Base-by-base conservation (phyloP, 495 filamentous ascomycete species). In the Xylaria nigripes region DNA sequence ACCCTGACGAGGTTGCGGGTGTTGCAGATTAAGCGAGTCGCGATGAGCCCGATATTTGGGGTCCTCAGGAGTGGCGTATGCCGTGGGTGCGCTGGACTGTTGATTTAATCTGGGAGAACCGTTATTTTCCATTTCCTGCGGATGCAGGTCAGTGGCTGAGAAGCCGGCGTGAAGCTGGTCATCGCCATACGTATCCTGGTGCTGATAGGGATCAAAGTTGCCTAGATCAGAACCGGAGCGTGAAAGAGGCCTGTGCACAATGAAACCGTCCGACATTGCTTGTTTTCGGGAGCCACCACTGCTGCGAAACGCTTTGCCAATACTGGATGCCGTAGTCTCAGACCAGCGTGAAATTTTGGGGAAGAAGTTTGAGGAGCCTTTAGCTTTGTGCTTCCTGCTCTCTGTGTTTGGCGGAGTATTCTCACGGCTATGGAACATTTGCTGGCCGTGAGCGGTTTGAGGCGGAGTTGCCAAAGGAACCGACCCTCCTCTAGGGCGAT, bases 301-400 rank as follows among this genome's bases (percentile, higher is more conserved):
- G 32, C 69, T 71, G 43, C 78, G 71, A 64, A 81, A 81, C 10
- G 72, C 71, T 45, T 68, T 67, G 45, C 71, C 67, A 12, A 79
- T 63, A 55, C 72, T 80, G 0, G 94, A 93, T 21, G 90, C 79
- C 4, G 93, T 97, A 19, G 93, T 96, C 70, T 93, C 91, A 3
- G 92, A 96, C 93, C 93, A 99, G 27, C 93, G 83, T 12, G 94
- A 97, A 55, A 96, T 87, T 70, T 91, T 95, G 22, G 90, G 88
- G 71, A 90, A 77, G 73, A 78, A 93, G 66, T 95, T 84, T 3
- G 89, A 93, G 13, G 90, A 92, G 61, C 81, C 84, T 68, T 81
- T 88, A 10, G 89, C 93, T 68, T 95, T 94, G 70, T 95, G 90
- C 72, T 96, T 96, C 61, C 85, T 84, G 53, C 81, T 77, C 69